Percentiles rank a stretch among this genome's conserved stretches.
These are phyloP conservation scores for Beta macrorhiza DNA, from an alignment of 179 eudicot genomes.

Conservation along the genomic window DNA sequence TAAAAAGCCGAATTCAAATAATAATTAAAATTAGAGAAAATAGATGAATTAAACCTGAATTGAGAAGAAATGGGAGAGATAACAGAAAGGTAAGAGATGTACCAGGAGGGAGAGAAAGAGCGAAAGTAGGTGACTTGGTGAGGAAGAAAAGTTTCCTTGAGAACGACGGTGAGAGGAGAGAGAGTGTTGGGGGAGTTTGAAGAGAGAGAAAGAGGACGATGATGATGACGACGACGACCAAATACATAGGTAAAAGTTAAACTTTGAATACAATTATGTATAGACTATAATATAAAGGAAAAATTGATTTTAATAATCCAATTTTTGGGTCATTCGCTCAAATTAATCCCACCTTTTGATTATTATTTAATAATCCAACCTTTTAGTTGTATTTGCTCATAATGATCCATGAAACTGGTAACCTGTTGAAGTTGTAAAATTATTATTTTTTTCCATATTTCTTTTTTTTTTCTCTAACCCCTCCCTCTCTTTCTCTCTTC, in stretches of 20 bases:
- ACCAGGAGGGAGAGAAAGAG: not conserved
- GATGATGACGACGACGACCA: not conserved
- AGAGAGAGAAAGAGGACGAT: not conserved
- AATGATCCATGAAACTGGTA: too few species aligned
- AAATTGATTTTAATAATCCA: too few species aligned
- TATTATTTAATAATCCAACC: too few species aligned
- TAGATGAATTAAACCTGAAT: not conserved
- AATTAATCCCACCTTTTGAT: too few species aligned
- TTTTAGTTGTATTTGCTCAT: too few species aligned
- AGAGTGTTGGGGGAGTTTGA: not conserved
- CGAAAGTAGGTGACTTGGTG: not conserved
- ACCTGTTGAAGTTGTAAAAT: too few species aligned
- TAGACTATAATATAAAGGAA: too few species aligned
- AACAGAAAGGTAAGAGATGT: not conserved
- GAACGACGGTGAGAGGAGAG: not conserved
- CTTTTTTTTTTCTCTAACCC: too few species aligned
- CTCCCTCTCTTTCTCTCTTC: fast-evolving
- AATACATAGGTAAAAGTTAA: too few species aligned
- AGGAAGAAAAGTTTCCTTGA: not conserved
- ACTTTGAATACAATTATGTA: too few species aligned
- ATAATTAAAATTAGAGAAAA: not conserved
- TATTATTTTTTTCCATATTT: too few species aligned
- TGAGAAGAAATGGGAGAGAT: not conserved
- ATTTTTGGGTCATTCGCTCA: too few species aligned
- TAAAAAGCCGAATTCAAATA: not conserved